Base-by-base conservation (phyloP, 257 asterid genomes). In the Primulina eburnea region DNA sequence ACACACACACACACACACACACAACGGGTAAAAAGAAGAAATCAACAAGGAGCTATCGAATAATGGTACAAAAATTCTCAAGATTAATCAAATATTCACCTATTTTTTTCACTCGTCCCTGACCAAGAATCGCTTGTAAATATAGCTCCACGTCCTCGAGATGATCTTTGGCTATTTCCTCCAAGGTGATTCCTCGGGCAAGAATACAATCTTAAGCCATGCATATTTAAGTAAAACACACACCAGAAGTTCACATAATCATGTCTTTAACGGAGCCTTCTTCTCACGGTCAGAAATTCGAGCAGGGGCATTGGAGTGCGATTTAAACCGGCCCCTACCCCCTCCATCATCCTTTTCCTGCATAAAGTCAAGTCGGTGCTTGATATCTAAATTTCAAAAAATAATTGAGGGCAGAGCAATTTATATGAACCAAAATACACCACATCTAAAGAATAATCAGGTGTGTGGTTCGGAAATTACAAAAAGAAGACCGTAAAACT, bases 191-290 rank as follows among this genome's bases (percentile, higher is more conserved):
- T 58, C 64, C 16, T 47, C 50, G 18, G 20, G 59, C 29, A 55
- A 40, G 20, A 40, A 33, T 50, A 65, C 59, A 29, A 53, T 64
- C 35, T 32, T 16, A 40, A 21, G 28, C 20, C 56, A 55, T 43
- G 35, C 30, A 53, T 64, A 65, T 28, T 20, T 7, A 65, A 67
- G 72, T 60, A 57, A 14, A 30, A 52, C 26, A 65, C 59, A 70
- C 72, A 28, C 11, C 4, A 52, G 53, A 56, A 43, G 24, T 62
- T 68, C 30, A 61, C 32, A 8, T 16, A 5, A 40, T 70, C 55
- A n/a, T 20, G 89, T 87, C 86, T 90, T 90, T 79, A 92, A 65
- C 35, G 97, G 98, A 61, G 98, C 98, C 86, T 92, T 92, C 90
- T 92, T 92, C 71, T 80, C 97, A 76, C 97, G 78, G 82, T 92